These are phyloP conservation scores for Plicaturopsis crispa DNA, from an alignment of 768 basidiomycete genomes.

Conservation along the genomic window DNA sequence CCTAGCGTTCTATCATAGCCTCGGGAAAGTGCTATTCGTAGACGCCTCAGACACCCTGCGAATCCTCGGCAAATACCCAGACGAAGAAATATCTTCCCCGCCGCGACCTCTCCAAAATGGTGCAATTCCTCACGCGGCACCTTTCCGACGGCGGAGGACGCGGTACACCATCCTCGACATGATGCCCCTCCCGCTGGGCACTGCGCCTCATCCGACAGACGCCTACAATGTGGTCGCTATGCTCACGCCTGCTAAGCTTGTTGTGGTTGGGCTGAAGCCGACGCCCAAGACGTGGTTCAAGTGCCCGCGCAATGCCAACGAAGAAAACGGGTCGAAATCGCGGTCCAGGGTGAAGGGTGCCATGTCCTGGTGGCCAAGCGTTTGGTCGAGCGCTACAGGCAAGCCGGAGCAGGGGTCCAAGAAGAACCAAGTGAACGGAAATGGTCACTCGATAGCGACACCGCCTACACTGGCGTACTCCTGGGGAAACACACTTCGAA, in stretches of 20 bases:
- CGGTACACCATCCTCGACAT: conserved; percentile 72
- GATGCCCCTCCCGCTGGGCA: conserved; percentile 76
- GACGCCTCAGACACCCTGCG: conserved; percentile 92
- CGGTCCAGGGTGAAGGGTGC: conserved; percentile 51
- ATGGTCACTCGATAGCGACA: conserved; percentile 17
- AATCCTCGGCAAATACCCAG: conserved; percentile 87
- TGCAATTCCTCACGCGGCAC: conserved; percentile 13
- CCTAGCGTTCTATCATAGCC: conserved; percentile 88
- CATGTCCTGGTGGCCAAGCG: conserved; percentile 80
- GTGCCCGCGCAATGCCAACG: conserved; percentile 45
- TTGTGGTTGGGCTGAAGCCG: conserved; percentile 90
- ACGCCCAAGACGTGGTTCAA: conserved; percentile 90
- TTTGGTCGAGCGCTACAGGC: conserved; percentile 15
- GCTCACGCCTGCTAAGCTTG: conserved; percentile 84
- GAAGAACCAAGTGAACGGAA: conserved; percentile 18
- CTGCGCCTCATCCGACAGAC: conserved; percentile 68
- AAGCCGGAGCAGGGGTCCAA: conserved; percentile 1
- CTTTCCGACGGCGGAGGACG: conserved; percentile 37
- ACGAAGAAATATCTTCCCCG: conserved; percentile 24
- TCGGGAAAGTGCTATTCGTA: conserved; percentile 91
- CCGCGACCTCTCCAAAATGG: conserved; percentile 12
- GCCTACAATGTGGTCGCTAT: conserved; percentile 74
- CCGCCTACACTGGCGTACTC: conserved; percentile 74
- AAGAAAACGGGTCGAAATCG: conserved; percentile 31
- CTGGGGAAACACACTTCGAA: conserved; percentile 66